These are phyloP conservation scores for Falciphora oryzae DNA, from an alignment of 2,329 filamentous ascomycete genomes.

Conservation along the genomic window DNA sequence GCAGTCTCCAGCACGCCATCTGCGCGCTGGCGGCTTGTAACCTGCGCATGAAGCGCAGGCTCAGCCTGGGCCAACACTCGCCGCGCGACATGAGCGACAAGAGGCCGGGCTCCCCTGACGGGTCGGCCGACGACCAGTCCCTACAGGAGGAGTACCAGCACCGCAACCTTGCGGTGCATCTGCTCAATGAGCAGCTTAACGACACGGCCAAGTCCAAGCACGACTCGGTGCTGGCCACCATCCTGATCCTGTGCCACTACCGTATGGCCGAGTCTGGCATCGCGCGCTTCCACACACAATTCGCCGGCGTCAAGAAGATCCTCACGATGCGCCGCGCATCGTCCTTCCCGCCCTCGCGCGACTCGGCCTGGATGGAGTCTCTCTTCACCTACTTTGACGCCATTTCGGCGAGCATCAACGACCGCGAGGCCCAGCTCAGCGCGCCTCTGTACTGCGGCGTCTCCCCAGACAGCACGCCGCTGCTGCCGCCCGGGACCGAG, in stretches of 20 bases:
- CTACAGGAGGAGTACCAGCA: constrained; percentile 80
- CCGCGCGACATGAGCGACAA: constrained; percentile 46
- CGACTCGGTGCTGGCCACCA: constrained; percentile 81
- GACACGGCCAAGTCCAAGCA: constrained; percentile 69
- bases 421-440: constrained; percentile 77
- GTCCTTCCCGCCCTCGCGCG: constrained; percentile 49
- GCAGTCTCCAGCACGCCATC: constrained; percentile 86
- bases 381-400: constrained; percentile 95
- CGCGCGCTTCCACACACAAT: constrained; percentile 88
- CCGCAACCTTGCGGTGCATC: constrained; percentile 68
- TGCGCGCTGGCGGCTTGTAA: constrained; percentile 87
- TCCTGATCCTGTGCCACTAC: constrained; percentile 84
- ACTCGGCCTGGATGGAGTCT: constrained; percentile 84
- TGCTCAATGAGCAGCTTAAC: constrained; percentile 78
- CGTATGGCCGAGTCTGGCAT: constrained; percentile 91
- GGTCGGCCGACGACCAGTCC: constrained; percentile 48
- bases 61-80: constrained; percentile 52
- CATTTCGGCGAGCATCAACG: constrained; percentile 86
- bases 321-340: constrained; percentile 64
- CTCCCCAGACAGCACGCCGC: constrained; percentile 21
- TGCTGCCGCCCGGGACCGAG: constrained; percentile 61
- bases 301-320: constrained; percentile 88
- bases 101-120: constrained; percentile 14
- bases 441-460: constrained; percentile 55
- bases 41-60: constrained; percentile 73